Evolutionary conservation across 2,329 filamentous ascomycete genomes (phyloP).

Genomic region (Plenodomus lindquistii): DNA sequence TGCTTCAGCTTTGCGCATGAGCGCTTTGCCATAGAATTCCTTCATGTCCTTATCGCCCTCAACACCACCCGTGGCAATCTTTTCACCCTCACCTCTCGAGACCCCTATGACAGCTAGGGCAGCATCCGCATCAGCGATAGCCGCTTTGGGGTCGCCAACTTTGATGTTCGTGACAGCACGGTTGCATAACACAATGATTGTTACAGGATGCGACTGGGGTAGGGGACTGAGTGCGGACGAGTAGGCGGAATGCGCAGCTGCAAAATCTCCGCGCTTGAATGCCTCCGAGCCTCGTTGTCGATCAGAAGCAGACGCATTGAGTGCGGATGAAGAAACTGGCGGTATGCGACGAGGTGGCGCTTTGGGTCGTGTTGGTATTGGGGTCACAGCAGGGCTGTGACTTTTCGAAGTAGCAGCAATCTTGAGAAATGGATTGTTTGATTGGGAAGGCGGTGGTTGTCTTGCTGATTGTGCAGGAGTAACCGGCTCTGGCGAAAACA

Average conservation of each 20-base stretch:
- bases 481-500: constrained; percentile 55
- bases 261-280: constrained; percentile 93
- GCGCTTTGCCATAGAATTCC: constrained; percentile 89
- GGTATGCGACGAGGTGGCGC: constrained; percentile 66
- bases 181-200: constrained; percentile 89
- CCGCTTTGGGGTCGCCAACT: constrained; percentile 86
- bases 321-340: constrained; percentile 66
- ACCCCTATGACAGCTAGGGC: constrained; percentile 80
- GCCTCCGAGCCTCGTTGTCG: constrained; percentile 81
- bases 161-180: constrained; percentile 88
- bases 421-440: constrained; percentile 46
- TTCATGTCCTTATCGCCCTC: constrained; percentile 78
- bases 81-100: constrained; percentile 77
- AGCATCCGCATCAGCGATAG: constrained; percentile 80
- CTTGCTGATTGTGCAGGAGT: constrained; percentile 27
- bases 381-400: constrained; percentile 44
- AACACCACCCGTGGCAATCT: constrained; percentile 67
- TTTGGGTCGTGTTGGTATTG: constrained; percentile 51
- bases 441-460: constrained; percentile 41
- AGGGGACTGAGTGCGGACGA: constrained; percentile 74
- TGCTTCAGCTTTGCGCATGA: constrained; percentile 93
- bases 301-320: constrained; percentile 76
- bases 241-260: constrained; percentile 82
- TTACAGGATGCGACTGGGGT: constrained; percentile 77
- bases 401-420: constrained; percentile 29